phyloP scores from a whole-genome alignment of 352 stramenopile species.

The Phytophthora ohioensis region DNA sequence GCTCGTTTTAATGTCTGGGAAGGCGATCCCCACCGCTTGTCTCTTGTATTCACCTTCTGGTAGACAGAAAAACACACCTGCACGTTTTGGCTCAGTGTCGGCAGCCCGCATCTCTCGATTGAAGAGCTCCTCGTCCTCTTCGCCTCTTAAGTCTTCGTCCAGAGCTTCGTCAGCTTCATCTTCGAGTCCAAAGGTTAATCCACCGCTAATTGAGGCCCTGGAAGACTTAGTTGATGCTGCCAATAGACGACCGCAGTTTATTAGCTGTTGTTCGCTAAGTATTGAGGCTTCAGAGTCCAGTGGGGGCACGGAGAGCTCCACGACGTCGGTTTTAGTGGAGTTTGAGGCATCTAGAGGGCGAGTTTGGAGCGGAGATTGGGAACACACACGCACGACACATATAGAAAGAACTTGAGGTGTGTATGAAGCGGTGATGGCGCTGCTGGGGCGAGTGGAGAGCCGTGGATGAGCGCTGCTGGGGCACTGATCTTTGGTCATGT shows the following conservation, averaged over 20 bases:
- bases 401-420: slow-evolving; percentile 16
- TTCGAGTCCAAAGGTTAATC: slow-evolving; percentile 29
- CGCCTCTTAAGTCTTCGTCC: slow-evolving; percentile 35
- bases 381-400: slow-evolving; percentile 29
- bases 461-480: neutral
- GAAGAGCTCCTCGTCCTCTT: slow-evolving; percentile 77
- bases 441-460: slow-evolving; percentile 11
- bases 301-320: slow-evolving; percentile 28
- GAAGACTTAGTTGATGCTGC: slow-evolving; percentile 1
- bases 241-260: slow-evolving; percentile 21
- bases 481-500: too few species aligned
- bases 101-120: slow-evolving; percentile 66
- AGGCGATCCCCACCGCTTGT: slow-evolving; percentile 54
- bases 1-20: slow-evolving; percentile 52
- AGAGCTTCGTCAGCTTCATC: slow-evolving; percentile 25
- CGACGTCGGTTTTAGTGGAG: neutral
- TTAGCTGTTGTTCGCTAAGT: slow-evolving; percentile 26
- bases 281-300: slow-evolving; percentile 24
- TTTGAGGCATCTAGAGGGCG: slow-evolving; percentile 7
- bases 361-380: neutral
- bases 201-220: slow-evolving; percentile 1
- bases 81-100: slow-evolving; percentile 22
- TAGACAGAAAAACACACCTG: slow-evolving; percentile 64
- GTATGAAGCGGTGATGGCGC: neutral
- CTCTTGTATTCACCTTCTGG: slow-evolving; percentile 28